Evolutionary conservation across 345 rosid genomes (phyloP), one percentile per base, ranked within the genome.

Genomic region (Sisymbrium irio): DNA sequence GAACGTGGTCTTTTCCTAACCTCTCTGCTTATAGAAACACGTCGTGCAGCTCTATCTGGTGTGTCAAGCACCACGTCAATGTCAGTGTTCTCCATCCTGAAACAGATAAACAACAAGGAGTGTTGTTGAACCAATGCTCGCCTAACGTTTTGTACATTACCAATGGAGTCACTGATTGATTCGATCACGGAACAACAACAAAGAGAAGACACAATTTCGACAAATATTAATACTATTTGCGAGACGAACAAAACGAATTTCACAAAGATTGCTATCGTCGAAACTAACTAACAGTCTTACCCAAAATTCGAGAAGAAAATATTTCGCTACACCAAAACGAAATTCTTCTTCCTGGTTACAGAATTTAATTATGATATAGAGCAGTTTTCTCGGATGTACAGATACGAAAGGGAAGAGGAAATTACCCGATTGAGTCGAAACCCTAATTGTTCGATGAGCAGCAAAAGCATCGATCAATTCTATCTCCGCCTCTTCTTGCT

Each of bases 21-120:
- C 54, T 77, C 81, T 54, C 76, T 45, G 71, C 59, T 22, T 30
- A 56, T 45, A 17, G 75, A 42, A 65, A 22, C 30, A 53, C 68
- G 77, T 3, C 78, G 65, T 40, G 61, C 76, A 1, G 79, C 25
- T 71, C 96, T 89, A 59, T 94, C 97, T 49, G 98, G 98, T 67
- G 95, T 88, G 62, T 94, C 95, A 19, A 91, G 97, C 67, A 88
- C 73, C 62, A 69, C 74, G 54, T 94, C 95, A 80, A 83, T 72
- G 65, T 91, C 89, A 87, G 79, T 65, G 46, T 89, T 87, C 60
- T 93, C 97, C 98, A 89, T 90, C 75, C 78, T 73, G 67, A 73
- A 72, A 53, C 60, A 53, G 22, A 35, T 6, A 22, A 25, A 27
- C 60, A 58, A 32, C 12, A 4, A 32, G 12, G 41, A 13, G 55